A percentile compares a stretch with the other conserved stretches of the same genome.
These are phyloP conservation scores for Monilinia laxa DNA, from an alignment of 2,329 filamentous ascomycete species.

Conservation along the genomic window DNA sequence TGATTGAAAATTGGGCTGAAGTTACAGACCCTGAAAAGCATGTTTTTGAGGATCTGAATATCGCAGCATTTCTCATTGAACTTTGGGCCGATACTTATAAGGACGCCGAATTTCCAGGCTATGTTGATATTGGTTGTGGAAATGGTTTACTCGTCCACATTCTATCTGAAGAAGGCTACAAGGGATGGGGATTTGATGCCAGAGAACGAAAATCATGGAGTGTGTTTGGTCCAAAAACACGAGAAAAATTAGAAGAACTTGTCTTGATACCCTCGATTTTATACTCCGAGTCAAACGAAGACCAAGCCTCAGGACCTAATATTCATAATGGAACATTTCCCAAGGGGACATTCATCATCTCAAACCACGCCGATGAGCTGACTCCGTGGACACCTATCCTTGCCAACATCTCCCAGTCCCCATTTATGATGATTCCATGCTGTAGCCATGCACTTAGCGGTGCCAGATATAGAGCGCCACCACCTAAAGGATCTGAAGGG, in stretches of 20 bases:
- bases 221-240: slow-evolving; percentile 58
- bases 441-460: slow-evolving; percentile 88
- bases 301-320: slow-evolving; percentile 39
- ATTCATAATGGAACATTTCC: slow-evolving; percentile 66
- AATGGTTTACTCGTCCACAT: slow-evolving; percentile 89
- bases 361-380: slow-evolving; percentile 94
- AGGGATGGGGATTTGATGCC: slow-evolving; percentile 89
- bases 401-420: slow-evolving; percentile 69
- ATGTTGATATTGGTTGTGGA: slow-evolving; percentile 93
- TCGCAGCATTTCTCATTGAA: slow-evolving; percentile 90
- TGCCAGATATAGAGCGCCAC: slow-evolving; percentile 65
- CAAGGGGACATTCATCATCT: slow-evolving; percentile 82
- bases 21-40: slow-evolving; percentile 85
- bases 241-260: slow-evolving; percentile 54
- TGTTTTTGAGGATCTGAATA: slow-evolving; percentile 90
- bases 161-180: slow-evolving; percentile 75
- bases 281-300: slow-evolving; percentile 23
- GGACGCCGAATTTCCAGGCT: slow-evolving; percentile 67
- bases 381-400: slow-evolving; percentile 95
- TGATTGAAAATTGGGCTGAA: slow-evolving; percentile 81
- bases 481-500: slow-evolving; percentile 43
- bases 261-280: slow-evolving; percentile 56
- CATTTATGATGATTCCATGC: slow-evolving; percentile 92
- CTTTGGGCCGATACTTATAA: slow-evolving; percentile 84
- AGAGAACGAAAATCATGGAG: slow-evolving; percentile 82